A percentile compares a stretch with the other conserved stretches of the same genome.
Evolutionary conservation across 306 rosid species (phyloP).

Genomic region (Cucurbita argyrosperma): DNA sequence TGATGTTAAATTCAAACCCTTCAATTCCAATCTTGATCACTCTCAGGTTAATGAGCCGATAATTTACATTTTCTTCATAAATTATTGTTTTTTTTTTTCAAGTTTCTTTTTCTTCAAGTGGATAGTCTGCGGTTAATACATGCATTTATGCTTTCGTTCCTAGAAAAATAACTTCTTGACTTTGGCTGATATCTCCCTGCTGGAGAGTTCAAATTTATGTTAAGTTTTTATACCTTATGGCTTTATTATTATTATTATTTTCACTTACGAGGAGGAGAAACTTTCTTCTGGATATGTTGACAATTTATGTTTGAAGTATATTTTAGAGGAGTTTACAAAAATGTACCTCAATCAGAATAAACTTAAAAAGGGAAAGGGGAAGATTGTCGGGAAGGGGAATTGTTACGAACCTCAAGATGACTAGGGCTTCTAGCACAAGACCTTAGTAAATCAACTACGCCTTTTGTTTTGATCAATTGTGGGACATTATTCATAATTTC

Average conservation of each 20-base stretch:
- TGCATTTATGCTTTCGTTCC: not conserved
- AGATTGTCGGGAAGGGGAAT: not conserved
- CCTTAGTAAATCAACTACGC: not conserved
- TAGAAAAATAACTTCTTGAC: not conserved
- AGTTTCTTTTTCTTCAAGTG: not conserved
- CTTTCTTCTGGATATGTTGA: not conserved
- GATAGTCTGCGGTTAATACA: not conserved
- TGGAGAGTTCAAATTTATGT: not conserved
- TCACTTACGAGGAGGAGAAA: not conserved
- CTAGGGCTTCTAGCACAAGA: not conserved
- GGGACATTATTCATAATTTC: not conserved
- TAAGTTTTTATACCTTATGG: not conserved
- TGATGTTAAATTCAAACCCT: slow-evolving; percentile 47
- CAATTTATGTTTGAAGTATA: not conserved
- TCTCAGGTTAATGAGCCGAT: slow-evolving; percentile 56
- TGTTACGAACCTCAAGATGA: not conserved
- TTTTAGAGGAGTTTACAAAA: not conserved
- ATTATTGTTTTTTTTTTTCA: not conserved
- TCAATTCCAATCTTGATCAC: slow-evolving; percentile 71
- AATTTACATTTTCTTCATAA: not conserved
- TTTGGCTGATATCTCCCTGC: not conserved
- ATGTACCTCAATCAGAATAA: not conserved
- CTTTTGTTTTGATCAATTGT: not conserved
- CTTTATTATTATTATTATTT: not conserved
- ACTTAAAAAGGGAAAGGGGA: not conserved